Evolutionary conservation across 2,329 filamentous ascomycete species (phyloP).

Genomic region (Colletotrichum echinochloae): DNA sequence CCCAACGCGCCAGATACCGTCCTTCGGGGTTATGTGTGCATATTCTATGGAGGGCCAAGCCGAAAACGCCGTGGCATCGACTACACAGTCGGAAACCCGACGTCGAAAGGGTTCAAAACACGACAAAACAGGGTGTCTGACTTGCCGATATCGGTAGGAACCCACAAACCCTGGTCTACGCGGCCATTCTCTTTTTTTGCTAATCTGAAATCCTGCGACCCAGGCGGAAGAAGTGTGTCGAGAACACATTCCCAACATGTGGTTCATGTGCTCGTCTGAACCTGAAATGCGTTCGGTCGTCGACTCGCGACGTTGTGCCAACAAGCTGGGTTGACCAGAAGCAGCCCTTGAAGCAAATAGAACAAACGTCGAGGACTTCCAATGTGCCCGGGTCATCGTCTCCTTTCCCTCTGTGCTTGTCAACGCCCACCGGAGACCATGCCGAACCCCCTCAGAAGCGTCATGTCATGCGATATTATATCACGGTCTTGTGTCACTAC

Average conservation of each 20-base stretch:
- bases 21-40: background rate
- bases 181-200: no score
- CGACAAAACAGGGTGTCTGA: slow-evolving; percentile 41
- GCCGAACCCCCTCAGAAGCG: slow-evolving; percentile 30
- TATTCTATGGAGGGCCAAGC: background rate
- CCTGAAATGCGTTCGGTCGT: slow-evolving; percentile 36
- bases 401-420: slow-evolving; percentile 5
- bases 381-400: background rate
- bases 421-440: slow-evolving; percentile 5
- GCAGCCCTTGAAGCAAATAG: background rate
- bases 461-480: slow-evolving; percentile 35
- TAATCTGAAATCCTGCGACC: slow-evolving; percentile 15
- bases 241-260: slow-evolving; percentile 39
- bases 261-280: slow-evolving; percentile 39
- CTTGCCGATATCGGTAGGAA: slow-evolving; percentile 41
- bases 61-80: background rate
- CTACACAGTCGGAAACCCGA: slow-evolving; percentile 17
- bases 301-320: slow-evolving; percentile 38
- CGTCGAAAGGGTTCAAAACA: slow-evolving; percentile 41
- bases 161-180: background rate
- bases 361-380: background rate
- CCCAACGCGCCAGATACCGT: slow-evolving; percentile 22
- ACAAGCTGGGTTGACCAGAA: slow-evolving; percentile 29
- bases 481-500: slow-evolving; percentile 32
- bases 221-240: slow-evolving; percentile 41